A percentile compares a stretch with the other conserved stretches of the same genome.
Evolutionary conservation across 2,329 filamentous ascomycete genomes (phyloP).

Genomic region (Ophiostoma ulmi): DNA sequence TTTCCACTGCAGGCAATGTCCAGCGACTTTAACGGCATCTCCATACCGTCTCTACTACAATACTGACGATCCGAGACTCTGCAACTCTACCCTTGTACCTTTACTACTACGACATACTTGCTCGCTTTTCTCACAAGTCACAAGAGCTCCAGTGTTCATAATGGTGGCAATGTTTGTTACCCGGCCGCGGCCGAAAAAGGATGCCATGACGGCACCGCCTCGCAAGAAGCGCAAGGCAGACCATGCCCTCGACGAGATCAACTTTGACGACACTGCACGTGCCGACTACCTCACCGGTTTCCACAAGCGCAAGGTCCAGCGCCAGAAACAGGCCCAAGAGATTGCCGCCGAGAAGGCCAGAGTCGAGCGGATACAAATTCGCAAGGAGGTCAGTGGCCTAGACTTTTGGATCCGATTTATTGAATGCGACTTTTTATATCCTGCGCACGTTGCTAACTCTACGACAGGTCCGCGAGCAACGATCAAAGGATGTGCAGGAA

Average conservation of each 20-base stretch:
- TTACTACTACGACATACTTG: background rate
- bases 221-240: slow-evolving; percentile 57
- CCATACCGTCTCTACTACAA: background rate
- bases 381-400: slow-evolving; percentile 58
- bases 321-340: slow-evolving; percentile 80
- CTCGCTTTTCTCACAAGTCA: background rate
- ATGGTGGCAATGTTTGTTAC: slow-evolving; percentile 42
- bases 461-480: slow-evolving; percentile 70
- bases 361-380: slow-evolving; percentile 66
- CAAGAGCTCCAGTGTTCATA: background rate
- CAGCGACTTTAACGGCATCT: background rate
- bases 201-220: slow-evolving; percentile 45
- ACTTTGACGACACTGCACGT: slow-evolving; percentile 74
- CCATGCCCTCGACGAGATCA: slow-evolving; percentile 68
- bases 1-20: slow-evolving; percentile 1
- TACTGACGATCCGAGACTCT: background rate
- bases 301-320: slow-evolving; percentile 86
- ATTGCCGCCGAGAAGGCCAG: slow-evolving; percentile 70
- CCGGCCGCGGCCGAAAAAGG: slow-evolving; percentile 55
- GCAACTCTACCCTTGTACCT: background rate
- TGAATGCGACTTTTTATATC: too few species aligned
- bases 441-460: too few species aligned
- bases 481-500: slow-evolving; percentile 72
- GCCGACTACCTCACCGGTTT: slow-evolving; percentile 91
- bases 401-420: too few species aligned